Conservation (phyloP, 176 grass and related monocot genomes). For the Eremochloa ophiuroides region DNA sequence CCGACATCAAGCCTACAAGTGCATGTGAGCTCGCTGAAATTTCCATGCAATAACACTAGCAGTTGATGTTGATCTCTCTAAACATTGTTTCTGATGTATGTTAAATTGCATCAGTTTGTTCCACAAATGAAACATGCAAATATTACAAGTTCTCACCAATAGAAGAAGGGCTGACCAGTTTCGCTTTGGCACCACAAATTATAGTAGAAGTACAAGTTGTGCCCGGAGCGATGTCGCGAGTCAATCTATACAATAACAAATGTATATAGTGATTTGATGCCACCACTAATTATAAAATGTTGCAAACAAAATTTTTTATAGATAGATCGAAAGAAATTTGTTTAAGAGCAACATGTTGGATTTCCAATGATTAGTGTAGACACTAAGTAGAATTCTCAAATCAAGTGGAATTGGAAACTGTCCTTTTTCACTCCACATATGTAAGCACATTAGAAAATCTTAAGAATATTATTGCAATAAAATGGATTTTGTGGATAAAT, state of each 20-base stretch:
- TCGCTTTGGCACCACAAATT: slow-evolving; percentile 65
- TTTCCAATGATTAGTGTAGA: slow-evolving; percentile 1
- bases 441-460: background rate
- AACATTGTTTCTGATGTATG: background rate
- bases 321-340: background rate
- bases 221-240: slow-evolving; percentile 80
- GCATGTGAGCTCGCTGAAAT: background rate
- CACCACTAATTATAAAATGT: background rate
- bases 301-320: background rate
- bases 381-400: background rate
- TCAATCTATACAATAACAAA: slow-evolving; percentile 59
- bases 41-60: background rate
- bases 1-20: slow-evolving; percentile 84
- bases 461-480: background rate
- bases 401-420: background rate
- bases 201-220: slow-evolving; percentile 88
- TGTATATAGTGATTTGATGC: background rate
- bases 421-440: background rate
- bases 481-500: background rate
- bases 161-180: slow-evolving; percentile 90
- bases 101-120: background rate
- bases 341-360: background rate
- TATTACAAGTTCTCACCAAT: slow-evolving; percentile 58
- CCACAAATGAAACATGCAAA: background rate
- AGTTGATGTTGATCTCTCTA: background rate